phyloP scores from a whole-genome alignment of 768 basidiomycete species.

The Sarcodon sp. region DNA sequence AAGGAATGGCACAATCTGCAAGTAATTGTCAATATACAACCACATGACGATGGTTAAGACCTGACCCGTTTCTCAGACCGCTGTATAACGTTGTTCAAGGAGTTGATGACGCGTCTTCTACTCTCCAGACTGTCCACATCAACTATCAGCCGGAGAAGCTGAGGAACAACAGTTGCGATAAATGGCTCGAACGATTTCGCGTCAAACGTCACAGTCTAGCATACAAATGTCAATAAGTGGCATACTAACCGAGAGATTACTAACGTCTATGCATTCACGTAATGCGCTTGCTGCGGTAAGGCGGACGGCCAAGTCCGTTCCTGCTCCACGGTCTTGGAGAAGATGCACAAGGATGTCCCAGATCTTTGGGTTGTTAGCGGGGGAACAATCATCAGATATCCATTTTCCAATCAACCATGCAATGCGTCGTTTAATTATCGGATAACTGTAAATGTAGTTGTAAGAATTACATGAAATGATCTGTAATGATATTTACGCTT shows the following conservation, averaged over 20 bases:
- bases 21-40: not conserved
- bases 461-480: constrained; percentile 3
- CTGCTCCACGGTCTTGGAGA: constrained; percentile 50
- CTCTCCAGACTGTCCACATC: constrained; percentile 69
- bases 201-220: constrained; percentile 54
- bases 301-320: constrained; percentile 77
- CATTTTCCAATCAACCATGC: constrained; percentile 92
- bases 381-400: constrained; percentile 55
- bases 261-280: constrained; percentile 75
- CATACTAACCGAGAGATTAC: constrained; percentile 17
- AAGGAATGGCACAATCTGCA: constrained; percentile 58
- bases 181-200: constrained; percentile 54
- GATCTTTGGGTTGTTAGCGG: constrained; percentile 45
- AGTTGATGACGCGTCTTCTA: constrained; percentile 59
- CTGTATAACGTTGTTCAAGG: constrained; percentile 60
- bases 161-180: constrained; percentile 44
- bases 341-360: constrained; percentile 80
- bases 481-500: constrained; percentile 7
- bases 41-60: not conserved
- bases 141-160: constrained; percentile 55
- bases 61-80: constrained; percentile 23
- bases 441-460: constrained; percentile 42
- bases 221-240: not conserved
- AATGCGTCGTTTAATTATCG: constrained; percentile 88
- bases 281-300: constrained; percentile 74